Evolutionary conservation across 169 alveolate genomes (phyloP), one percentile per base, ranked within the genome.

Genomic region (Eimeria maxima): DNA sequence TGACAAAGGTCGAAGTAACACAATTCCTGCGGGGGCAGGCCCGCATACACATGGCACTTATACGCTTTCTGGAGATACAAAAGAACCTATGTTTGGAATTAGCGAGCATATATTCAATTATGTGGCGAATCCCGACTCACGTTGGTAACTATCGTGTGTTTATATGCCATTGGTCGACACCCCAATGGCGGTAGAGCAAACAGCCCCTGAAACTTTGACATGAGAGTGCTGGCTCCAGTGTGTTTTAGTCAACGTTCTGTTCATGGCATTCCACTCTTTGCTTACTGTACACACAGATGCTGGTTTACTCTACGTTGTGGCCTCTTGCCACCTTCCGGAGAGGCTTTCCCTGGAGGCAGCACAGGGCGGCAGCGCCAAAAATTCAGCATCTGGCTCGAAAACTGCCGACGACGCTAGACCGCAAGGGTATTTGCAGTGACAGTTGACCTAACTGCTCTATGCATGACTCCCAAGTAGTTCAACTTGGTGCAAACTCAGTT

Each of bases 121-220:
- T 10, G 33, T 18, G 8, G 47, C 18, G 13, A 44, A 47, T 44
- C n/a, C 42, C 4, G 22, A 7, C 67, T 4, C 3, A 4, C 55
- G 83, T 13, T 18, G 29, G 13, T 38, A 33, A 18, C 20, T n/a
- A 45, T 78, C 18, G 1, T 45, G 38, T 2, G 38, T 78, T 4
- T 78, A 67, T 67, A 78, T 78, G 88, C 67, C 88, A 44, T 27
- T n/a, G 88, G 22, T 27, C 88, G 67, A 24, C 88, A 78, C 45
- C 88, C 88, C 69, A 67, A 78, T n/a, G 67, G 88, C 88, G 88
- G 88, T 45, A 45, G 67, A 67, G 67, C 47, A 63, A 22, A n/a
- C 65, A 78, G 88, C 67, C 88, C 88, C 88, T 42, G 88, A 3
- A 24, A 16, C 45, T 45, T 78, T 3, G 7, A 18, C 60, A 42